Base-by-base conservation (phyloP, 225 moss, liverwort and hornwort genomes). In the Takakia lepidozioides region DNA sequence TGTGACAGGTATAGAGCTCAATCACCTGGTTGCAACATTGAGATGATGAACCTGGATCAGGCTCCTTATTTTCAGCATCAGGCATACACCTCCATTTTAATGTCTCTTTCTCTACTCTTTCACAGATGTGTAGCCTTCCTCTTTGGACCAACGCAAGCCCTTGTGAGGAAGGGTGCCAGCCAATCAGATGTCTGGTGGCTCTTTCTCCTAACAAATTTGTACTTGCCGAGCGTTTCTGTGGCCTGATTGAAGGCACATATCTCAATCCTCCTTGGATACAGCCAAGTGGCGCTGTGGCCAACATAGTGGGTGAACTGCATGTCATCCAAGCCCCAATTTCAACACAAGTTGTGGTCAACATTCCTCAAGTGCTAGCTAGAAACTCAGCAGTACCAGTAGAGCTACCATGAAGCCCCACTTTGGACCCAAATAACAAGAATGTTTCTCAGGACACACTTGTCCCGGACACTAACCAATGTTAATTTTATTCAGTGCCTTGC, bases 21-120 rank as follows among this genome's bases (percentile, higher is more conserved):
- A 13, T 17, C 23, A 73, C 78, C 70, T 60, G 66, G 49, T 56
- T 63, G 58, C 73, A 79, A 59, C 78, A 74, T 45, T 66, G 63
- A 25, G 62, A 28, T 5, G 73, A 51, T 41, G 65, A 54, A 6
- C 62, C 29, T 9, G 25, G 29, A 25, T 63, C 65, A 15, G 52
- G 29, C 36, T 73, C 66, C 49, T 57, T 55, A 10, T 63, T 62
- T 29, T 66, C 63, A 35, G 66, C 41, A 20, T 70, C 70, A 9
- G 78, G 37, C 73, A 70, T 70, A 63, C 73, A 79, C 49, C 59
- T 60, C 78, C 78, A 73, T 30, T 25, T 8, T 9, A 49, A 37
- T 36, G 22, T 41, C 29, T 26, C 27, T 56, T 58, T 57, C 49
- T 22, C 61, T 16, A 38, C 20, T 43, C 52, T 41, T 25, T 29